A percentile compares a stretch with the other conserved stretches of the same genome.
Conservation (phyloP, 805 yeast species). For the Candida yuanshanica region DNA sequence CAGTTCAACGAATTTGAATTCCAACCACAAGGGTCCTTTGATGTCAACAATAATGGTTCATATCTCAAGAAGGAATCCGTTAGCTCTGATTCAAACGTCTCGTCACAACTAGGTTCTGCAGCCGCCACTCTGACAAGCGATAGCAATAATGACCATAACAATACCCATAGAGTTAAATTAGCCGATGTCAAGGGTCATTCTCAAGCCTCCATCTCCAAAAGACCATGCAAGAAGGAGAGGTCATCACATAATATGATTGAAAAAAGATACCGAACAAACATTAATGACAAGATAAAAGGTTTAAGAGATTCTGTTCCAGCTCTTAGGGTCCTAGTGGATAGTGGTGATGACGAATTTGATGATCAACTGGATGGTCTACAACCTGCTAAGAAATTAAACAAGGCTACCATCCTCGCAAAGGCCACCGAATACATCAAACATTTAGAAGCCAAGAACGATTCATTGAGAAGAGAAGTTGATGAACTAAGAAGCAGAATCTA, state of each 20-base stretch:
- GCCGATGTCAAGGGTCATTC: slow-evolving; percentile 21
- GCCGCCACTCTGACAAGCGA: slow-evolving; percentile 3
- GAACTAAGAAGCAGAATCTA: slow-evolving; percentile 27
- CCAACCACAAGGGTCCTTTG: background rate
- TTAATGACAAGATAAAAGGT: slow-evolving; percentile 59
- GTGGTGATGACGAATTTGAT: slow-evolving; percentile 51
- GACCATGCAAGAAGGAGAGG: slow-evolving; percentile 38
- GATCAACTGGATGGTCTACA: slow-evolving; percentile 62
- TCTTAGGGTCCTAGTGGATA: slow-evolving; percentile 39
- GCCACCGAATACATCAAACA: slow-evolving; percentile 77
- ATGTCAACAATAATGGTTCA: background rate
- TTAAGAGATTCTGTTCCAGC: slow-evolving; percentile 66
- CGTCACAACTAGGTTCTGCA: slow-evolving; percentile 13
- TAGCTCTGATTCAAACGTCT: slow-evolving; percentile 12
- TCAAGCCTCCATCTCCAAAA: slow-evolving; percentile 17
- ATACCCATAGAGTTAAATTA: slow-evolving; percentile 13
- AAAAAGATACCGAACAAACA: slow-evolving; percentile 65
- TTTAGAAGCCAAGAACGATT: slow-evolving; percentile 55
- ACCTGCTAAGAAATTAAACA: slow-evolving; percentile 72
- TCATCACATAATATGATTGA: slow-evolving; percentile 68
- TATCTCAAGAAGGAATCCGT: slow-evolving; percentile 7
- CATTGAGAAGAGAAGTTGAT: slow-evolving; percentile 43
- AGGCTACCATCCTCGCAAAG: slow-evolving; percentile 69
- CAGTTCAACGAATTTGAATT: background rate
- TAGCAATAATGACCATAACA: slow-evolving; percentile 2